Base-by-base conservation (phyloP, 345 rosid genomes). In the Dovyalis caffra region DNA sequence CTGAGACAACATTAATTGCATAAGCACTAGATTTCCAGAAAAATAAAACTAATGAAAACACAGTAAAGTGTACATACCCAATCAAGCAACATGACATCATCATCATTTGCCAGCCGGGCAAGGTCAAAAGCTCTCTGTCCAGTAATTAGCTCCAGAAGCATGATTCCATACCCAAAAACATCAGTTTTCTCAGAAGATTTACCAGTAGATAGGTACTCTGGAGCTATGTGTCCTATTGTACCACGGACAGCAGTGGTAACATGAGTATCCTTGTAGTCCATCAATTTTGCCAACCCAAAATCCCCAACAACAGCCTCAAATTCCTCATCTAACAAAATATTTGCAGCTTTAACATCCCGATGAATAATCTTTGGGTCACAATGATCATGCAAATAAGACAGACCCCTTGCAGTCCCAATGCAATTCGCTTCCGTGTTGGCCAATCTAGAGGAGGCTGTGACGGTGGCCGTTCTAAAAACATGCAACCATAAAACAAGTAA, bases 261-360 rank as follows among this genome's bases (percentile, higher is more conserved):
- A 78, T 95, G 97, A 28, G 99, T 95, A 64, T 95, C 99, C 86
- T 95, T 95, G 85, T 95, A 95, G 84, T 95, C 99, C 99, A 95
- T 95, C 70, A 95, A 91, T 81, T 91, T 95, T 0, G 99, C 99
- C 66, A 95, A 74, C 71, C 99, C 99, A 71, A 95, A 95, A 83
- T 95, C 99, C 69, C 99, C 99, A 57, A 95, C 99, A 29, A 95
- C 97, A 3, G 99, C 99, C 86, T 95, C 97, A 49, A 95, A 95
- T 72, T 95, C 99, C 78, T 95, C 99, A 51, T 95, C 99, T 76
- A 95, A 80, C 77, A 95, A 86, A 61, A 95, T 95, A 79, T 95
- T 95, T 28, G 99, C 99, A 69, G 99, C 99, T 85, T 95, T 95
- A 49, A 95, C 99, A 72, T 95, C 99, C 12, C 99, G 98, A 74